Evolutionary conservation across 192 early-diverging fungal species (phyloP), one percentile per base, ranked within the genome.

Genomic region (Backusella luteola): DNA sequence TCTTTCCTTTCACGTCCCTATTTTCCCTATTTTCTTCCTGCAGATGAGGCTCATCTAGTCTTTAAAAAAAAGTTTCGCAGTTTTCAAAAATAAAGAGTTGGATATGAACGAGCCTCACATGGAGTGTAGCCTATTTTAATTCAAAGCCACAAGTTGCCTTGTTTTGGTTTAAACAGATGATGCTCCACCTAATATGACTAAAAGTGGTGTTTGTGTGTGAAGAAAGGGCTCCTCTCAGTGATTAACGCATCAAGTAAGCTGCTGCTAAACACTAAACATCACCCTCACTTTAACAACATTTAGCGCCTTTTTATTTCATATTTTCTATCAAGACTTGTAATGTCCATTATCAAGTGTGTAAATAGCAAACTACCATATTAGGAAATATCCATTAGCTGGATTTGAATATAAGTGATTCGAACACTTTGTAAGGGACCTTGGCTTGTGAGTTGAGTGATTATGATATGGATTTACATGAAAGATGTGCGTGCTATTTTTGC

Each of bases 91-190:
- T 29, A 23, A 4, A 63, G 23, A 63, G 9, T 63, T 29, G 56
- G 3, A 26, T 63, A 14, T 29, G 4, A 26, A 29, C 12, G 26
- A 63, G 56, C 56, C 56, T 63, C 56, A 63, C 56, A 63, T 63
- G 56, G 56, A 63, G 26, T 29, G 23, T 21, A 63, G 26, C 56
- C 56, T 63, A 63, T 63, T 63, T 63, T 63, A 63, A 63, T 23
- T 29, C 56, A 63, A 63, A 63, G 56, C 56, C 56, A 63, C 56
- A 63, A 11, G 56, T 63, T 63, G 9, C 56, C 56, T 63, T 29
- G 56, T 29, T 63, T 63, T 63, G 56, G 56, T 63, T 26, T 63
- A 63, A 63, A 1, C 56, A 63, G 56, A 63, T 63, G 56, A 63
- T 63, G 26, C 49, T 39, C 0, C n/a, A 19, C 8, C 46, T 49